Evolutionary conservation across 2,329 filamentous ascomycete species (phyloP), one percentile per base, ranked within the genome.

Genomic region (Aureobasidium sp.): DNA sequence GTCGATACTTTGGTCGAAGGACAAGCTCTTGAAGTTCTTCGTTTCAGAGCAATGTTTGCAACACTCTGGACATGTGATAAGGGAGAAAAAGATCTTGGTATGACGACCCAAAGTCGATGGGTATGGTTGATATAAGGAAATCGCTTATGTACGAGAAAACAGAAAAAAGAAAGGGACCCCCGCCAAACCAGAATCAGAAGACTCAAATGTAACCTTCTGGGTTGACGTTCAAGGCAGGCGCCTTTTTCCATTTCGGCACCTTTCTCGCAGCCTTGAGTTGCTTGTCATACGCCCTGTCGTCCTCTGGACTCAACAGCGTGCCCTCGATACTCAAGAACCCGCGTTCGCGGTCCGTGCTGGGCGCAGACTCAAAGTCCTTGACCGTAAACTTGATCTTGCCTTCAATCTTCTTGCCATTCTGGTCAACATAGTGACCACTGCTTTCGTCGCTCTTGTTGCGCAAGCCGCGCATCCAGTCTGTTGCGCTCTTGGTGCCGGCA

Each of bases 271-370:
- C 61, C 63, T 64, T 67, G 48, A 87, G 84, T 64, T 83, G 78
- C 9, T 80, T 78, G 51, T 84, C 76, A 34, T 89, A 76, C 29
- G 77, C 76, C 66, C 76, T 78, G 75, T 95, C 91, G 27, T 86
- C 87, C 22, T 84, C 82, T 47, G 82, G 82, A 51, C 82, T 80
- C 55, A 96, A 76, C 82, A 96, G 87, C n/a, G 90, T 95, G 29
- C 92, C 93, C 72, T 94, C 88, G 65, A 97, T 87, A 67, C 88
- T 91, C 64, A 96, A 76, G 71, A 93, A 94, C 12, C 89, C 90
- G 64, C 87, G 87, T 57, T 80, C 80, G 58, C 86, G 85, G 66
- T 88, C 90, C 51, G 86, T 82, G 31, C 71, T 73, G 27, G 66
- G 64, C 44, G 87, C 88, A 0, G 89, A 87, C 68, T 97, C 92